Evolutionary conservation across 192 early-diverging fungal species (phyloP), one percentile per base, ranked within the genome.

Genomic region (Dimargaris verticillata): DNA sequence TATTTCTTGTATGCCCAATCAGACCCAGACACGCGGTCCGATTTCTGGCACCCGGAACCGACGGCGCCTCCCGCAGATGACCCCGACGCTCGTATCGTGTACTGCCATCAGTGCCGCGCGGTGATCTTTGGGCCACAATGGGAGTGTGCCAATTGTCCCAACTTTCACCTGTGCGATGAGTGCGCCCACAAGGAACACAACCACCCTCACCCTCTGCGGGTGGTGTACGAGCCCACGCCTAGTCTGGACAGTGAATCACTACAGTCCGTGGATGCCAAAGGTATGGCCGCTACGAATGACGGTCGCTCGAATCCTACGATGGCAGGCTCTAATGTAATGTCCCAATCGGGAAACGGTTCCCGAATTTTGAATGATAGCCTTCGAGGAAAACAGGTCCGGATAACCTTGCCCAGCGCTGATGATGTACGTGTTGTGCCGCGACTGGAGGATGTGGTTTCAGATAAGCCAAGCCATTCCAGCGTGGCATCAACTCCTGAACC

Each of bases 31-130:
- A 4, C 29, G 7, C 29, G 25, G 57, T 41, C 57, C 14, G 15
- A 44, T 0, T 59, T 59, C 22, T 59, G 57, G 57, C 42, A 59
- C 43, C 38, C 28, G 11, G 57, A 59, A 22, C 57, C 57, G 38
- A 59, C 28, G 5, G 42, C 20, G 5, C 57, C 9, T 5, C 57
- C 57, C 20, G 3, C 29, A 5, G n/a, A 43, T n/a, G 57, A 59
- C 57, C 57, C 57, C 1, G 57, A 59, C 7, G 24, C 57, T 15
- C 20, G 11, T 15, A 44, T 59, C 11, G 57, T 59, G 5, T 33
- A 42, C n/a, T 59, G 57, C 42, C 15, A 26, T n/a, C 17, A 44
- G 14, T 59, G 57, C 28, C 57, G 57, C 5, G 33, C 38, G 38
- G 57, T 59, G 41, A 59, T 59, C 12, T 33, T 59, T 7, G 57